Conservation (phyloP, 805 yeast species). For the Kluyveromyces nonfermentans region DNA sequence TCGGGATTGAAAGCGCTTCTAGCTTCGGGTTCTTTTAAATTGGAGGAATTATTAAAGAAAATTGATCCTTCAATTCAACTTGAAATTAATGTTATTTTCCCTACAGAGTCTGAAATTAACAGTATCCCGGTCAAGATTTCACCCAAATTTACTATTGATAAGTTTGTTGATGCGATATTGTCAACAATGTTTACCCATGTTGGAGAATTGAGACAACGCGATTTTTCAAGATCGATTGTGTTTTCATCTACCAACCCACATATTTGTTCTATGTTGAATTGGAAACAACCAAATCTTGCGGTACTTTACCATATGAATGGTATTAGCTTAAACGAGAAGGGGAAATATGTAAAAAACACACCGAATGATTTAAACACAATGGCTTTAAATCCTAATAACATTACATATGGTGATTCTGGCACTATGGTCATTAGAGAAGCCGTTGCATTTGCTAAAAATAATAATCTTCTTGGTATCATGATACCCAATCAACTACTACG, state of each 20-base stretch:
- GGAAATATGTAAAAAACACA: slow-evolving; percentile 20
- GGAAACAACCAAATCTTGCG: slow-evolving; percentile 98
- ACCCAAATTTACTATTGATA: slow-evolving; percentile 48
- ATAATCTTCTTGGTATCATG: slow-evolving; percentile 78
- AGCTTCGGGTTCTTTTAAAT: slow-evolving; percentile 42
- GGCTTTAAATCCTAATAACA: slow-evolving; percentile 15
- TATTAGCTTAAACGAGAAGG: slow-evolving; percentile 26
- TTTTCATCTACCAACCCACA: slow-evolving; percentile 81
- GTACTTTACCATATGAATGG: slow-evolving; percentile 79
- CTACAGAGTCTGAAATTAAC: slow-evolving; percentile 44
- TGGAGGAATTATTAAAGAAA: slow-evolving; percentile 46
- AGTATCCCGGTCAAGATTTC: slow-evolving; percentile 34
- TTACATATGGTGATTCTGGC: slow-evolving; percentile 12
- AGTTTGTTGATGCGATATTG: slow-evolving; percentile 66
- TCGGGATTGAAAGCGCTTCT: slow-evolving; percentile 20
- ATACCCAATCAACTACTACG: slow-evolving; percentile 61
- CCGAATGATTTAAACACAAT: slow-evolving; percentile 20
- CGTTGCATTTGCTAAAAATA: slow-evolving; percentile 65
- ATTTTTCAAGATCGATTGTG: slow-evolving; percentile 53
- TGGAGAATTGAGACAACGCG: slow-evolving; percentile 34
- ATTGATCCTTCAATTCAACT: slow-evolving; percentile 56
- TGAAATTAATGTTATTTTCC: slow-evolving; percentile 68
- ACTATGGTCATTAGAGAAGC: slow-evolving; percentile 40
- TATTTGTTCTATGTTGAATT: slow-evolving; percentile 87
- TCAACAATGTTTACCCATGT: slow-evolving; percentile 70